Percentiles rank a stretch among this genome's conserved stretches.
Conservation (phyloP, 345 rosid species). For the Gossypium bickii region DNA sequence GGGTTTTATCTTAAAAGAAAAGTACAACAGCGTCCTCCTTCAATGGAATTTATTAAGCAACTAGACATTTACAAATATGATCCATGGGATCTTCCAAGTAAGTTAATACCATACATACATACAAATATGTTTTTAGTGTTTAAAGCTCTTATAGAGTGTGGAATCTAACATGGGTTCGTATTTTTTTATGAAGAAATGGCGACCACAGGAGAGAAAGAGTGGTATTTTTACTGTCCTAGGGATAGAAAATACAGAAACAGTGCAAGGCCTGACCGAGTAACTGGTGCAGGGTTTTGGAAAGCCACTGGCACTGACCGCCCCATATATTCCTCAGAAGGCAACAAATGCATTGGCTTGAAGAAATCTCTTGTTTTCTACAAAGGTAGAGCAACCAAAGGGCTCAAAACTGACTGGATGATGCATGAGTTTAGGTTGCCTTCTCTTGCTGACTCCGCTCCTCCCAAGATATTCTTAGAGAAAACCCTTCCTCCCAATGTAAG, state of each 20-base stretch:
- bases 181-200: conserved; percentile 48
- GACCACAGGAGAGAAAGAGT: conserved; percentile 72
- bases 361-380: conserved; percentile 86
- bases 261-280: conserved; percentile 80
- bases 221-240: conserved; percentile 87
- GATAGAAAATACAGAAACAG: conserved; percentile 91
- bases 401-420: conserved; percentile 98
- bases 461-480: conserved; percentile 48
- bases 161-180: neutral
- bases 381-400: conserved; percentile 89
- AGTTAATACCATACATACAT: conserved; percentile 1
- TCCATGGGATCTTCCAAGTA: conserved; percentile 98
- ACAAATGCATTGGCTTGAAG: conserved; percentile 81
- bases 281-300: conserved; percentile 89
- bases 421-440: conserved; percentile 91
- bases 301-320: conserved; percentile 95
- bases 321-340: conserved; percentile 69
- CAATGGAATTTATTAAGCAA: conserved; percentile 75
- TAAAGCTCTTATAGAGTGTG: neutral
- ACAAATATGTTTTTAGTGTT: neutral
- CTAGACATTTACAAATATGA: conserved; percentile 86
- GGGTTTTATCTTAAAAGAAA: conserved; percentile 76
- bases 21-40: conserved; percentile 64
- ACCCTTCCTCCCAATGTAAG: conserved; percentile 53
- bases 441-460: conserved; percentile 37